Evolutionary conservation across 345 rosid species (phyloP), one percentile per base, ranked within the genome.

Genomic region (Salix exigua): DNA sequence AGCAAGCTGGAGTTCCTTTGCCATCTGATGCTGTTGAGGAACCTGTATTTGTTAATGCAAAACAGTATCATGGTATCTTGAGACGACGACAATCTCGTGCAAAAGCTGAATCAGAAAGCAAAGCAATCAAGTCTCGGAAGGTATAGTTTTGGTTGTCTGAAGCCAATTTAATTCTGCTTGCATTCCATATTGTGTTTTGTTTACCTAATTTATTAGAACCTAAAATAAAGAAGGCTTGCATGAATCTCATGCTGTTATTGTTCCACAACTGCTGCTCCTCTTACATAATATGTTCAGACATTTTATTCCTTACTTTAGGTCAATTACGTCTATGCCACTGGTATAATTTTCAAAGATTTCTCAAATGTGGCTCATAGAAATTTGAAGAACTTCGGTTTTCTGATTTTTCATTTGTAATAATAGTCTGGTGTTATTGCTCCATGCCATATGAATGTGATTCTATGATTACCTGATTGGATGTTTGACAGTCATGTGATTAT

Each of bases 31-130:
- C 98, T 70, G 87, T 96, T 76, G 99, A 96, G 80, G 99, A 96
- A 72, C 99, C 99, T 70, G 97, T 96, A 53, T 96, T 93, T 87
- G 99, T 96, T 48, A 96, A 93, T 76, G 99, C 99, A 72, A 93
- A 93, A 82, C 99, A 96, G 75, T 96, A 96, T 85, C 96, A 93
- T 68, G 99, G 99, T 53, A 96, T 96, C 84, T 81, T 96, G 87
- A 86, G 99, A 71, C 96, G 99, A 21, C 89, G 99, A 60, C 96
- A 96, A 78, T 89, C 93, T 66, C 92, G 99, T 70, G 99, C 98
- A 79, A 96, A 92, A 85, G 96, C 96, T 44, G 98, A 93, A 83
- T 85, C 89, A 48, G 92, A 91, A 71, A 86, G 88, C 42, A 93
- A 90, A 86, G 77, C 48, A 44, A 42, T 87, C 26, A 93, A 93